These are phyloP conservation scores for Triticum turgidum DNA, from an alignment of 176 grass and related monocot genomes.

Conservation along the genomic window DNA sequence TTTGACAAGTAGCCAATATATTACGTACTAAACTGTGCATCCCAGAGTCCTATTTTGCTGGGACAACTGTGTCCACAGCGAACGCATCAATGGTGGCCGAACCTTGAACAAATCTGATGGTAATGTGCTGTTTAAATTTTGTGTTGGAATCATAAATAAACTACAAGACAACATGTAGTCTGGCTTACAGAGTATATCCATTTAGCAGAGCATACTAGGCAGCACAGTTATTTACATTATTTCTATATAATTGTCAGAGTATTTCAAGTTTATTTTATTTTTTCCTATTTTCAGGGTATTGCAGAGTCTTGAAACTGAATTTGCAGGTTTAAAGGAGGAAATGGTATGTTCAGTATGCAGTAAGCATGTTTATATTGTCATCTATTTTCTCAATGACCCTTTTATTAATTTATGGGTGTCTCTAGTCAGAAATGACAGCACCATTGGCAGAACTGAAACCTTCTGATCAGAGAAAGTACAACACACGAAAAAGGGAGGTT, in stretches of 20 bases:
- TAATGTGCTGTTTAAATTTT: conserved; percentile 5
- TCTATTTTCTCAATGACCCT: neutral
- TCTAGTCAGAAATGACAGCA: conserved; percentile 49
- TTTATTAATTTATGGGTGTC: conserved; percentile 9
- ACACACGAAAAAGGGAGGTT: conserved; percentile 64
- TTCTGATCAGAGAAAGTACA: conserved; percentile 68
- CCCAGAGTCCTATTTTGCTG: neutral
- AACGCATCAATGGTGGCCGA: neutral
- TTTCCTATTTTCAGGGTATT: conserved; percentile 57
- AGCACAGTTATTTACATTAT: neutral
- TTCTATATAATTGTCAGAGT: conserved; percentile 3
- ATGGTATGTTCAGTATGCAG: conserved; percentile 43
- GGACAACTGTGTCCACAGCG: neutral
- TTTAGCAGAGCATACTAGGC: neutral
- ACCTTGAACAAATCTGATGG: conserved; percentile 13
- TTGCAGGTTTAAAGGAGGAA: conserved; percentile 71
- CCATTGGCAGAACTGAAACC: conserved; percentile 50
- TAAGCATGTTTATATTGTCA: neutral
- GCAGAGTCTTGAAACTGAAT: conserved; percentile 86
- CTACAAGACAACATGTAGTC: neutral
- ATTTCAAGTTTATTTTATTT: neutral
- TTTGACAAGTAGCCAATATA: neutral
- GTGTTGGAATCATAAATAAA: neutral
- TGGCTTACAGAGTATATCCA: neutral
- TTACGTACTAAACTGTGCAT: neutral